Evolutionary conservation across 2,329 filamentous ascomycete species (phyloP).

Genomic region (Alternaria gaisen): DNA sequence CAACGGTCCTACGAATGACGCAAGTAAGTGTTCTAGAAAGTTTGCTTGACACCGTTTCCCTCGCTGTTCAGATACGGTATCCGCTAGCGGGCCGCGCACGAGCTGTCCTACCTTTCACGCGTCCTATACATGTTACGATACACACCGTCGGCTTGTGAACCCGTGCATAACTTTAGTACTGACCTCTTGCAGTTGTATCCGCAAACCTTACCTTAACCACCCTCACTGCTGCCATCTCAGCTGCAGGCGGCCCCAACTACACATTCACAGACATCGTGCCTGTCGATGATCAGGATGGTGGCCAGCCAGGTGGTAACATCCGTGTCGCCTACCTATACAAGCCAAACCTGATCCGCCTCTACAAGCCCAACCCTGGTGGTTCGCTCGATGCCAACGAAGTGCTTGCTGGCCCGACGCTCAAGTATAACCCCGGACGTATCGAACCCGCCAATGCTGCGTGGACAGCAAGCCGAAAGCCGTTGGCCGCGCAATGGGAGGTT

Average conservation of each 20-base stretch:
- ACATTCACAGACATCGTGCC: constrained; percentile 68
- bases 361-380: constrained; percentile 65
- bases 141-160: not conserved
- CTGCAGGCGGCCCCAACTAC: constrained; percentile 63
- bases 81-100: not conserved
- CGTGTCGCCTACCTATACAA: constrained; percentile 76
- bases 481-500: constrained; percentile 72
- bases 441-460: constrained; percentile 69
- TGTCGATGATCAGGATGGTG: constrained; percentile 69
- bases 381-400: constrained; percentile 66
- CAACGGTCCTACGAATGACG: constrained; percentile 68
- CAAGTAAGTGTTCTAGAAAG: constrained; percentile 48
- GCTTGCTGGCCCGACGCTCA: constrained; percentile 65
- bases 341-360: constrained; percentile 66
- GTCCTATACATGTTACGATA: not conserved
- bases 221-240: constrained; percentile 63
- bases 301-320: constrained; percentile 75
- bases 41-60: constrained; percentile 1
- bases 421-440: constrained; percentile 74
- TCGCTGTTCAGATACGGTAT: not conserved
- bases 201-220: constrained; percentile 68
- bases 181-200: constrained; percentile 49
- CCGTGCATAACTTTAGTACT: constrained; percentile 3
- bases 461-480: constrained; percentile 70
- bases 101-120: not conserved